phyloP scores from a whole-genome alignment of 768 basidiomycete species.

The Clitopilus passeckerianus region DNA sequence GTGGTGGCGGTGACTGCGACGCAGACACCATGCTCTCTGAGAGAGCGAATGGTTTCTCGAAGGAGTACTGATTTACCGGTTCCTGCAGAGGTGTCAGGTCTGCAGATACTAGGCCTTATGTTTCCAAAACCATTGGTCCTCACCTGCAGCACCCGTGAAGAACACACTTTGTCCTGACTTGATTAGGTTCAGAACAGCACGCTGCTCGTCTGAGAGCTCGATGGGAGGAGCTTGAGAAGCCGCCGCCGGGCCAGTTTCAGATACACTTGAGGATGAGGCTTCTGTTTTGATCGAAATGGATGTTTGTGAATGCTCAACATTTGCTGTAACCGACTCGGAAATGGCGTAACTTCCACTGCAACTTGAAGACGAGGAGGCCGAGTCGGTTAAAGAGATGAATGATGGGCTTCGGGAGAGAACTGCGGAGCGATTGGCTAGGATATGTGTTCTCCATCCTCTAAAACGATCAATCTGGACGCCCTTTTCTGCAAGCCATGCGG shows the following conservation, averaged over 20 bases:
- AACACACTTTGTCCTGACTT: slow-evolving; percentile 57
- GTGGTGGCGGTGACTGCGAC: slow-evolving; percentile 66
- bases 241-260: slow-evolving; percentile 35
- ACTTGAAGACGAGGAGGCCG: neutral
- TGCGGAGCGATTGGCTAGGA: neutral
- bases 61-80: slow-evolving; percentile 74
- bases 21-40: slow-evolving; percentile 12
- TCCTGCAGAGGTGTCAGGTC: slow-evolving; percentile 22
- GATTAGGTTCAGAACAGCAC: slow-evolving; percentile 35
- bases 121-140: neutral
- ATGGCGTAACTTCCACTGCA: neutral
- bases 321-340: neutral
- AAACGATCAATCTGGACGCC: neutral
- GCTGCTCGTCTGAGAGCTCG: slow-evolving; percentile 34
- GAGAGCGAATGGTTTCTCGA: slow-evolving; percentile 51
- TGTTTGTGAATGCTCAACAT: neutral
- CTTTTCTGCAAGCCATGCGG: neutral
- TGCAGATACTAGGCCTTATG: neutral
- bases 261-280: neutral
- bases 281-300: neutral
- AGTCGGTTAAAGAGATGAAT: neutral
- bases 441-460: neutral
- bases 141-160: slow-evolving; percentile 75
- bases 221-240: slow-evolving; percentile 4
- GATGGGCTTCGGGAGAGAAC: no score